A percentile compares a stretch with the other conserved stretches of the same genome.
These are phyloP conservation scores for Termitomyces sp. DNA, from an alignment of 768 basidiomycete genomes.

Conservation along the genomic window DNA sequence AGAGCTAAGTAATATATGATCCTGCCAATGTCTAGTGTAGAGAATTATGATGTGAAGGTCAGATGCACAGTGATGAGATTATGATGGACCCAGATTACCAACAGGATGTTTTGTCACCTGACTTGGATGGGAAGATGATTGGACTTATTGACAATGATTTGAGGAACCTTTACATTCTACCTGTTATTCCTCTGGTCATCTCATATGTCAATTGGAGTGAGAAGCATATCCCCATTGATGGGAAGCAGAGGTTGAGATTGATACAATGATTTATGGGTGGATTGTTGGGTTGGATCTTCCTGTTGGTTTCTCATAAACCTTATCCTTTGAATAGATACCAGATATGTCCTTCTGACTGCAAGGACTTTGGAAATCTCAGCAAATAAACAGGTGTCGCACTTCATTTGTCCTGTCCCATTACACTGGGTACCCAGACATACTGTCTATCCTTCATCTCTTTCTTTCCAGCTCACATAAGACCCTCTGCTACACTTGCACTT, in stretches of 20 bases:
- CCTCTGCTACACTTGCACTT: too few relatives aligned
- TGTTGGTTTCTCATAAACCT: not conserved
- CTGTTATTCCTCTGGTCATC: conserved; percentile 65
- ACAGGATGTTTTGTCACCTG: conserved; percentile 76
- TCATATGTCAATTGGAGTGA: conserved; percentile 61
- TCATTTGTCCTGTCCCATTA: too few relatives aligned
- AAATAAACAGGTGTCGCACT: too few relatives aligned
- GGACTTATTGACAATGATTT: conserved; percentile 76
- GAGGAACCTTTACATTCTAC: conserved; percentile 76
- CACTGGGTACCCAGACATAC: too few relatives aligned
- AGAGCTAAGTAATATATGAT: too few relatives aligned
- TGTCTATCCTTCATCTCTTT: too few relatives aligned
- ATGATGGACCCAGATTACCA: conserved; percentile 78
- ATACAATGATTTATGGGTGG: conserved; percentile 34
- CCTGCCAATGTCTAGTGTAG: not conserved
- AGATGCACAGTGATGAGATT: conserved; percentile 61
- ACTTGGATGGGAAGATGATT: conserved; percentile 59
- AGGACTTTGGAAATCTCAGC: too few relatives aligned
- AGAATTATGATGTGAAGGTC: conserved; percentile 39
- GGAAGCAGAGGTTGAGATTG: conserved; percentile 67
- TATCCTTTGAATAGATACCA: conserved; percentile 5
- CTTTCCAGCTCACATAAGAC: too few relatives aligned
- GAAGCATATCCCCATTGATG: conserved; percentile 42
- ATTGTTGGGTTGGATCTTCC: conserved; percentile 8
- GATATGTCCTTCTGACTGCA: conserved; percentile 9